phyloP scores from a whole-genome alignment of 202 grass and related monocot species.

The Elaeis oleifera region DNA sequence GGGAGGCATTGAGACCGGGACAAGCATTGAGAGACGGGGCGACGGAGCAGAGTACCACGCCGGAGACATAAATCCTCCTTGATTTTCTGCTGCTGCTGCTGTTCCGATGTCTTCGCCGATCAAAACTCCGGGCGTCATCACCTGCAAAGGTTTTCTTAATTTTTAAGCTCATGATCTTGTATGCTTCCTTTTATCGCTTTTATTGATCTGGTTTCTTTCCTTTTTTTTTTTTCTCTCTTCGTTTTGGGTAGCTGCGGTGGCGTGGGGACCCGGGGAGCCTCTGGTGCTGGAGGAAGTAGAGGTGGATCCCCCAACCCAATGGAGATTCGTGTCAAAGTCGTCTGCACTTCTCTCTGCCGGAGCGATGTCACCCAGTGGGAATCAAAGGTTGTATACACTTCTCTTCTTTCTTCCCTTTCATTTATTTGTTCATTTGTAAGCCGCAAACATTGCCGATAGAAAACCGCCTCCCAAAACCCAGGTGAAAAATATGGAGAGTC shows the following conservation, averaged over 20 bases:
- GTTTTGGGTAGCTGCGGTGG: slow-evolving; percentile 56
- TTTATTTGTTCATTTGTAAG: neutral
- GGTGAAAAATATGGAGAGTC: too few relatives aligned
- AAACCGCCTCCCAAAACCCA: too few relatives aligned
- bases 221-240: neutral
- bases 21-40: too few relatives aligned
- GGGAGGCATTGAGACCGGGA: too few relatives aligned
- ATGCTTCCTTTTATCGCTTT: neutral
- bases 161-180: neutral
- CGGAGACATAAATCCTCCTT: too few relatives aligned
- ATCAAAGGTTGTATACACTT: slow-evolving; percentile 40
- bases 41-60: too few relatives aligned
- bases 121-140: slow-evolving; percentile 39
- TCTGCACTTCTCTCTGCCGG: slow-evolving; percentile 92
- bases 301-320: slow-evolving; percentile 64
- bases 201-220: neutral
- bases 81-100: too few relatives aligned
- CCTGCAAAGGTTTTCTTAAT: slow-evolving; percentile 46
- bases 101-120: slow-evolving; percentile 7
- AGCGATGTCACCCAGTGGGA: slow-evolving; percentile 90
- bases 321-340: slow-evolving; percentile 91
- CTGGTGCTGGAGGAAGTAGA: slow-evolving; percentile 90
- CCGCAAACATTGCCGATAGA: too few relatives aligned
- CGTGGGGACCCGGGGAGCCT: slow-evolving; percentile 70
- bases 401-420: neutral